Evolutionary conservation across 164 flowering plant genomes (phyloP).

Genomic region (Stephania cephalantha): DNA sequence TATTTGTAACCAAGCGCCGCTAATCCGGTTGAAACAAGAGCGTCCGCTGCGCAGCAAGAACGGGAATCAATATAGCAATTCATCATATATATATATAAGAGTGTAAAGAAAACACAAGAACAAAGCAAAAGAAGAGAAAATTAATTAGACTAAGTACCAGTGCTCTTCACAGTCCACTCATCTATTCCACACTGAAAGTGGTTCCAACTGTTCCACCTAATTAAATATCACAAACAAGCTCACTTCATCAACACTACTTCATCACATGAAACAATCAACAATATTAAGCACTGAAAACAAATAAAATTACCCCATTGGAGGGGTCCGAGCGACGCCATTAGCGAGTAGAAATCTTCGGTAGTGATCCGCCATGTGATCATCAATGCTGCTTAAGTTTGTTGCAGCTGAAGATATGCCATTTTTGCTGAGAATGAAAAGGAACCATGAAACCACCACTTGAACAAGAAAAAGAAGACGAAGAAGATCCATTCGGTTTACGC

Average conservation of each 20-base stretch:
- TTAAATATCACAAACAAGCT: neutral
- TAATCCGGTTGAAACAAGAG: slow-evolving; percentile 37
- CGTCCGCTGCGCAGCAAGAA: slow-evolving; percentile 30
- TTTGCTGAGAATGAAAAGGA: slow-evolving; percentile 2
- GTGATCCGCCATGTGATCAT: slow-evolving; percentile 2
- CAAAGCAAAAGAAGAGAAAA: neutral
- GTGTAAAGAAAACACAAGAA: neutral
- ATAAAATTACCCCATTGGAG: slow-evolving; percentile 38
- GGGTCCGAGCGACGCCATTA: slow-evolving; percentile 42
- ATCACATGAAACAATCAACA: neutral
- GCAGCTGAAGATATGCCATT: slow-evolving; percentile 2
- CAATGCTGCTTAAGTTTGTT: slow-evolving; percentile 12
- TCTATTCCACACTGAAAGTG: slow-evolving; percentile 36
- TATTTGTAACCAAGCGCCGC: slow-evolving; percentile 38
- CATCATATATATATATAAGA: neutral
- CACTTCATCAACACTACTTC: neutral
- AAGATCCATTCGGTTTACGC: neutral
- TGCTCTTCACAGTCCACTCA: slow-evolving; percentile 27
- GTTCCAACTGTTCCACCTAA: slow-evolving; percentile 53
- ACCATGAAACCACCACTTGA: neutral
- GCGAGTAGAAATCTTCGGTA: slow-evolving; percentile 30
- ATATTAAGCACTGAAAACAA: neutral
- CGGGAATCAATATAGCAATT: neutral
- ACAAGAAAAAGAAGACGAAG: neutral
- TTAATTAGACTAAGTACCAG: slow-evolving; percentile 17